A percentile compares a stretch with the other conserved stretches of the same genome.
Conservation (phyloP, 2,329 filamentous ascomycete genomes). For the Paracamarosporium sp. region DNA sequence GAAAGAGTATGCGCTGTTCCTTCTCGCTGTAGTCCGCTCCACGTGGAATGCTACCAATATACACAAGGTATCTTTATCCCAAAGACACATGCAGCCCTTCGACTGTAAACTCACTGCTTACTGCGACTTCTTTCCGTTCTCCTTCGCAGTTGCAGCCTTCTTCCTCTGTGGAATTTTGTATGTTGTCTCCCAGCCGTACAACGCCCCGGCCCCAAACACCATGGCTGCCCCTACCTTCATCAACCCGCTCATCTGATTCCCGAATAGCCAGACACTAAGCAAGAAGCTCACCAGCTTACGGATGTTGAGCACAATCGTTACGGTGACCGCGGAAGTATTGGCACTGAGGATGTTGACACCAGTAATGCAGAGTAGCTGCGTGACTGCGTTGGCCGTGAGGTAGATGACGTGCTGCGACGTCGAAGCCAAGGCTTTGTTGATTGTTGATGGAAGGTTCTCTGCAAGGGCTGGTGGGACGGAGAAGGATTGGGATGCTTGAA, state of each 20-base stretch:
- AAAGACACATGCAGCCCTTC: neutral
- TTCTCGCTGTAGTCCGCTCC: neutral
- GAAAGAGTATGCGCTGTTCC: neutral
- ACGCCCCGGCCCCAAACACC: slow-evolving; percentile 87
- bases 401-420: slow-evolving; percentile 74
- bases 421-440: slow-evolving; percentile 38
- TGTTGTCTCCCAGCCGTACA: slow-evolving; percentile 81
- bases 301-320: slow-evolving; percentile 95
- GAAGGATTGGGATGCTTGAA: slow-evolving; percentile 70
- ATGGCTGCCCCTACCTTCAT: slow-evolving; percentile 82
- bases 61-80: neutral
- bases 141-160: slow-evolving; percentile 32
- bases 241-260: slow-evolving; percentile 77
- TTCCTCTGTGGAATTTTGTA: slow-evolving; percentile 52
- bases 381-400: slow-evolving; percentile 78
- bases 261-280: slow-evolving; percentile 92
- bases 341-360: slow-evolving; percentile 95
- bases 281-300: slow-evolving; percentile 91
- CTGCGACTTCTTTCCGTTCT: slow-evolving; percentile 33
- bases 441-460: slow-evolving; percentile 32
- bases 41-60: neutral
- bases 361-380: slow-evolving; percentile 93
- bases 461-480: slow-evolving; percentile 42
- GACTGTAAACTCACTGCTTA: slow-evolving; percentile 10
- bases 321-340: slow-evolving; percentile 87